Base-by-base conservation (phyloP, 345 rosid species). In the Salix viminalis region DNA sequence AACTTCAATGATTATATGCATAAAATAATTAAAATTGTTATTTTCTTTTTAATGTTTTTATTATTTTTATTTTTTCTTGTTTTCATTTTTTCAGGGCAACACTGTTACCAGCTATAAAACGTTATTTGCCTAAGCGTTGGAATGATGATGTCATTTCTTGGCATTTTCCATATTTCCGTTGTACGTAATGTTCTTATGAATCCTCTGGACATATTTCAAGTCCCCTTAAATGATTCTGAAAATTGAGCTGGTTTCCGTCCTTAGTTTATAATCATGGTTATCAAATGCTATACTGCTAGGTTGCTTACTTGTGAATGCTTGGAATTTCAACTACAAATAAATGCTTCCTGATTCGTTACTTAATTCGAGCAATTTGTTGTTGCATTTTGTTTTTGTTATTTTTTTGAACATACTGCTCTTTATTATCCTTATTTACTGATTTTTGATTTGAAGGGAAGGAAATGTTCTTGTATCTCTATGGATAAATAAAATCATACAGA, bases 81-180 rank as follows among this genome's bases (percentile, higher is more conserved):
- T 54, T 6, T 79, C 41, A 68, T 39, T 73, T 52, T 85, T 79
- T 44, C 86, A 96, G 98, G 85, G 99, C 98, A 26, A 96, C 99
- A 23, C 70, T 96, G 74, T 85, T 96, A 75, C 99, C 99, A 5
- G 88, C 97, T 28, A 87, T 96, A 62, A 89, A 83, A 73, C 85
- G 89, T 16, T 92, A 82, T 80, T 82, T 94, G 86, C 99, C 99
- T 60, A 73, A 83, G 23, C 86, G 75, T 65, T 96, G 99, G 99
- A 96, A 96, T 83, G 93, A 92, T 61, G 86, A 92, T 75, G 78
- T 76, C 76, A 91, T 96, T 72, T 24, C 84, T 71, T 92, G 97
- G 99, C 92, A 70, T 37, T 83, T 89, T 81, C 98, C 99, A 4
- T 91, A 86, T 78, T 87, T 91, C 80, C 91, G 82, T 36, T 91